A percentile compares a stretch with the other conserved stretches of the same genome.
Evolutionary conservation across 495 filamentous ascomycete species (phyloP).

Genomic region (Talaromyces nanjingensis): DNA sequence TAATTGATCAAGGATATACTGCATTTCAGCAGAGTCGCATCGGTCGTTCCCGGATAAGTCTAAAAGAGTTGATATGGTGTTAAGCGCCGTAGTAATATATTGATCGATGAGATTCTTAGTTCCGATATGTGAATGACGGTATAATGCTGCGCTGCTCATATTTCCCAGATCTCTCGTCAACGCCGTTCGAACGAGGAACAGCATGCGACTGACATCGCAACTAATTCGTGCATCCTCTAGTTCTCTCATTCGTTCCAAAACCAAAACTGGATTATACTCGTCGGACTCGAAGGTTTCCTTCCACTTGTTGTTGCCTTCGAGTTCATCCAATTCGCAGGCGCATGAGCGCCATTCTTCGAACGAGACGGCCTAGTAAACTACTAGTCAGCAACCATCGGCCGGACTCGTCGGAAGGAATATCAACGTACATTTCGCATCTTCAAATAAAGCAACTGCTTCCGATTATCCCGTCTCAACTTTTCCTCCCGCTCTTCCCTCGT

Average conservation of each 20-base stretch:
- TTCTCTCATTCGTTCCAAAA: conserved; percentile 60
- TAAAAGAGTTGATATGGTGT: conserved; percentile 64
- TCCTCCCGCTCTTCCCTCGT: conserved; percentile 47
- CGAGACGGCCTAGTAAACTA: conserved; percentile 45
- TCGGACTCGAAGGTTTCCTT: conserved; percentile 57
- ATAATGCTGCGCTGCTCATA: conserved; percentile 78
- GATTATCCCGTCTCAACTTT: conserved; percentile 45
- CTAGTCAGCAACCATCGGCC: background rate
- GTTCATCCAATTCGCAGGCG: conserved; percentile 71
- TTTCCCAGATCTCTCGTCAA: conserved; percentile 75
- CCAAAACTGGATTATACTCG: conserved; percentile 64
- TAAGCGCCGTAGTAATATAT: conserved; percentile 72
- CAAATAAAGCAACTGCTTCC: conserved; percentile 54
- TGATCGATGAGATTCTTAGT: conserved; percentile 81
- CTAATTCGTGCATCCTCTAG: conserved; percentile 68
- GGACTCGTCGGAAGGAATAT: background rate
- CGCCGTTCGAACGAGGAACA: conserved; percentile 73
- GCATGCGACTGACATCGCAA: conserved; percentile 69
- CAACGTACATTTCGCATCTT: conserved; percentile 52
- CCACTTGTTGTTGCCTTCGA: conserved; percentile 80
- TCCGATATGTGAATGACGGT: conserved; percentile 76
- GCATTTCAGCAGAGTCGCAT: conserved; percentile 48
- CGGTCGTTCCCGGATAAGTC: conserved; percentile 52
- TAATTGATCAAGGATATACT: conserved; percentile 66
- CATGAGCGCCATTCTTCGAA: conserved; percentile 54